These are phyloP conservation scores for Pseudogymnoascus destructans DNA, from an alignment of 2,329 filamentous ascomycete genomes.

Conservation along the genomic window DNA sequence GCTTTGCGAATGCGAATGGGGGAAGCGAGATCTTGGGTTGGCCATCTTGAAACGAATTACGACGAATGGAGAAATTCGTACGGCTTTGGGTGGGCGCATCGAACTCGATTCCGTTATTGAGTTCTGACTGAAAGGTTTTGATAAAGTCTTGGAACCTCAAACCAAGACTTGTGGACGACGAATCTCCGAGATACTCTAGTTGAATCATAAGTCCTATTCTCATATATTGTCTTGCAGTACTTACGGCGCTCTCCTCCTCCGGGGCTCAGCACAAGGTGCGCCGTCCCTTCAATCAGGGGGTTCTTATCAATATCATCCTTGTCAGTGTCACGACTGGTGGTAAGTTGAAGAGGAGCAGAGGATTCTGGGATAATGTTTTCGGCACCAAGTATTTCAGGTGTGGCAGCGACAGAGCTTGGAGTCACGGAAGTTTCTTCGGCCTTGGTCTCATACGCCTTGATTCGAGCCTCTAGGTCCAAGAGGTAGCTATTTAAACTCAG, in stretches of 20 bases:
- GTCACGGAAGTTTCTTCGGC: conserved; percentile 6
- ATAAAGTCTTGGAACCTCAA: conserved; percentile 20
- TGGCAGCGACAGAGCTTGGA: background rate
- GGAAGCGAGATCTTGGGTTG: conserved; percentile 26
- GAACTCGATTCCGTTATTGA: conserved; percentile 9
- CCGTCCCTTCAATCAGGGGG: conserved; percentile 11
- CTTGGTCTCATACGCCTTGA: conserved; percentile 15
- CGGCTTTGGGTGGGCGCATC: conserved; percentile 9
- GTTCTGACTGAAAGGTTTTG: conserved; percentile 13
- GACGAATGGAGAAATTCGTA: conserved; percentile 9
- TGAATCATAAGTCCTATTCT: conserved; percentile 6
- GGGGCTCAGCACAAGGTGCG: conserved; percentile 10
- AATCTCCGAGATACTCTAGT: conserved; percentile 20
- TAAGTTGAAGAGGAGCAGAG: background rate
- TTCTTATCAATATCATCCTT: conserved; percentile 13
- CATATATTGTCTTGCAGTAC: background rate
- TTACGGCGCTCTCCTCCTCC: conserved; percentile 10
- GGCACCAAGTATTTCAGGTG: background rate
- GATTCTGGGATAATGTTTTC: background rate
- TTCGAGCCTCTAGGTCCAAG: conserved; percentile 15
- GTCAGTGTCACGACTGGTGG: background rate
- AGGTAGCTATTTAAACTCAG: conserved; percentile 16
- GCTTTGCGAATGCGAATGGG: conserved; percentile 36
- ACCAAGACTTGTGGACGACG: conserved; percentile 20
- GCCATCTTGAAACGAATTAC: background rate